These are phyloP conservation scores for Talaromyces liani DNA, from an alignment of 495 filamentous ascomycete species.

Conservation along the genomic window DNA sequence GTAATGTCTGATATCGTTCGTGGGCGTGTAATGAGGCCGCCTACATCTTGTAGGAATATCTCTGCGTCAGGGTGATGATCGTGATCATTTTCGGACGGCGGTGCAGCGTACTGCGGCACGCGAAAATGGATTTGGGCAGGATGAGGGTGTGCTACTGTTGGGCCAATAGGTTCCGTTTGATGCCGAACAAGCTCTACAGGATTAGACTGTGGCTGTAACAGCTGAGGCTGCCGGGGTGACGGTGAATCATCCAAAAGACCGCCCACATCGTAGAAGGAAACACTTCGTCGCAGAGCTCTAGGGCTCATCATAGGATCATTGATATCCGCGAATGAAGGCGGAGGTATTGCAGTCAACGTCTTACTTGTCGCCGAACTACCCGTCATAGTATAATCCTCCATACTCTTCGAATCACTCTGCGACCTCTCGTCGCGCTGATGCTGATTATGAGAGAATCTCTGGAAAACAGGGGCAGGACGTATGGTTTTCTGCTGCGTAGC, in stretches of 20 bases:
- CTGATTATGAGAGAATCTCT: conserved; percentile 6
- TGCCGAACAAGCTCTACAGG: neutral
- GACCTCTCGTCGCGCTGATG: conserved; percentile 15
- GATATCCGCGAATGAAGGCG: neutral
- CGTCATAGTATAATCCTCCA: conserved; percentile 16
- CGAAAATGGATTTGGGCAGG: neutral
- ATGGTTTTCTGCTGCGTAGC: conserved; percentile 26
- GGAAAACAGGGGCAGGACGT: conserved; percentile 34
- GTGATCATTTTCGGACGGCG: conserved; percentile 8
- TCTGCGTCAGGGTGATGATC: neutral
- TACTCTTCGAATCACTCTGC: conserved; percentile 24
- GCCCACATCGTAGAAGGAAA: conserved; percentile 68
- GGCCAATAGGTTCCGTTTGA: neutral
- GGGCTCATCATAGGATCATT: conserved; percentile 1
- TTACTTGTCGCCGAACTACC: neutral
- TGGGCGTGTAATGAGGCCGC: conserved; percentile 37
- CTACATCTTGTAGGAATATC: conserved; percentile 40
- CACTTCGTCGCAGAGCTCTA: conserved; percentile 34
- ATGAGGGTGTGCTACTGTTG: neutral
- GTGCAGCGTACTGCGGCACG: neutral
- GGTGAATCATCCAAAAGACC: conserved; percentile 46
- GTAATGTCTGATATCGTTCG: neutral
- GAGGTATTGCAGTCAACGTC: neutral
- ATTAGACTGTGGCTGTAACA: conserved; percentile 1
- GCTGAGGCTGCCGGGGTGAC: conserved; percentile 6